A percentile compares a stretch with the other conserved stretches of the same genome.
phyloP scores from a whole-genome alignment of 495 filamentous ascomycete species.

The Annulohypoxylon moriforme region DNA sequence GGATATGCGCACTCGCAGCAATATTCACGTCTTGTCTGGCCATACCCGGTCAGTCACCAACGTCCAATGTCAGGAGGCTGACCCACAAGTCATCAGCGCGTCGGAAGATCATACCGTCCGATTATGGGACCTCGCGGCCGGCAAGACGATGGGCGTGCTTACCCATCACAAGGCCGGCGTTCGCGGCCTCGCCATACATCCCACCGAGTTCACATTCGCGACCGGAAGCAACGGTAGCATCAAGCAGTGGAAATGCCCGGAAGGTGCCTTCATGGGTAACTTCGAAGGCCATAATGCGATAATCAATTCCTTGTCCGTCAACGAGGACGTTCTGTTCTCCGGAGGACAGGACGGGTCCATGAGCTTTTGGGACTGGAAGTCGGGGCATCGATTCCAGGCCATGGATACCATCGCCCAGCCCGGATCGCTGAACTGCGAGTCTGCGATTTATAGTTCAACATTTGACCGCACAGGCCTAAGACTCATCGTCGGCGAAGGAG shows the following conservation, averaged over 20 bases:
- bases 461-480: constrained; percentile 91
- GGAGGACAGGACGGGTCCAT: constrained; percentile 97
- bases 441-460: constrained; percentile 90
- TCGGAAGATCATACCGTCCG: constrained; percentile 93
- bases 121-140: constrained; percentile 95
- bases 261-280: constrained; percentile 99
- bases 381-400: constrained; percentile 87
- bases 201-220: constrained; percentile 96
- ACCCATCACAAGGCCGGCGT: constrained; percentile 99
- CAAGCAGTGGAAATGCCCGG: constrained; percentile 99
- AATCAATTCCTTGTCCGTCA: constrained; percentile 93
- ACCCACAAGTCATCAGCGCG: constrained; percentile 92
- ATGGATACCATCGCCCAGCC: constrained; percentile 93
- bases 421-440: constrained; percentile 91
- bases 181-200: constrained; percentile 84
- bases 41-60: constrained; percentile 91
- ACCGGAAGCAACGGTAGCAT: constrained; percentile 90
- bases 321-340: constrained; percentile 94
- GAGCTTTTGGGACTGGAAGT: constrained; percentile 99
- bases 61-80: constrained; percentile 92
- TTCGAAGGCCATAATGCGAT: constrained; percentile 97
- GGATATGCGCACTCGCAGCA: constrained; percentile 97
- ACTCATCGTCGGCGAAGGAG: constrained; percentile 92
- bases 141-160: constrained; percentile 93
- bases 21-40: constrained; percentile 91